A percentile compares a stretch with the other conserved stretches of the same genome.
phyloP scores from a whole-genome alignment of 495 filamentous ascomycete genomes.

The Aspergillus funiculosus region DNA sequence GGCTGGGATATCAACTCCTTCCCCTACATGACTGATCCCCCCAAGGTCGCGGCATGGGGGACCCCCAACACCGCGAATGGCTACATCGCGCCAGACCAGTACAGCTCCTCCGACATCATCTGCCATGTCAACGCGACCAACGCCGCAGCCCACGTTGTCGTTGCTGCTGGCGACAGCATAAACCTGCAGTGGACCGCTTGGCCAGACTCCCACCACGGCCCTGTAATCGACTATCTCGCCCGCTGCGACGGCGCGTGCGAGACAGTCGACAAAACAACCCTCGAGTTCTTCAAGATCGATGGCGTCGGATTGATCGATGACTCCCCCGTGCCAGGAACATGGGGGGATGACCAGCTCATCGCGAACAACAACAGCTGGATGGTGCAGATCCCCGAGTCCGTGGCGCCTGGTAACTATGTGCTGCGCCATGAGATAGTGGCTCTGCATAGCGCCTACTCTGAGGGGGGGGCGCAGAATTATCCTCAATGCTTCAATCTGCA shows the following conservation, averaged over 20 bases:
- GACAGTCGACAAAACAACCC: slow-evolving; percentile 48
- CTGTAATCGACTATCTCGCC: slow-evolving; percentile 64
- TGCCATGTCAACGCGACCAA: slow-evolving; percentile 53
- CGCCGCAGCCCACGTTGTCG: slow-evolving; percentile 40
- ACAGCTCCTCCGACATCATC: slow-evolving; percentile 49
- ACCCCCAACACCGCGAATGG: slow-evolving; percentile 46
- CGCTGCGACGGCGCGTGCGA: slow-evolving; percentile 55
- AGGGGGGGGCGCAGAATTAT: slow-evolving; percentile 62
- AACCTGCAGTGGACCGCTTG: slow-evolving; percentile 54
- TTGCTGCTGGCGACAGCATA: slow-evolving; percentile 45
- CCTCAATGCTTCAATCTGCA: slow-evolving; percentile 65
- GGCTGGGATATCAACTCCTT: slow-evolving; percentile 24
- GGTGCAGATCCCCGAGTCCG: slow-evolving; percentile 54
- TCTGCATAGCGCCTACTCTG: slow-evolving; percentile 49
- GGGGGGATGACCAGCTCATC: slow-evolving; percentile 56
- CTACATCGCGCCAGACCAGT: slow-evolving; percentile 42
- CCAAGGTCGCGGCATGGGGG: slow-evolving; percentile 45
- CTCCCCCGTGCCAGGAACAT: slow-evolving; percentile 42
- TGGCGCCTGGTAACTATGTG: slow-evolving; percentile 62
- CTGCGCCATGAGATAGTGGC: slow-evolving; percentile 70
- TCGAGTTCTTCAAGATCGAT: slow-evolving; percentile 67
- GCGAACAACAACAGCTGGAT: slow-evolving; percentile 57
- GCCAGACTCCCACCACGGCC: slow-evolving; percentile 57
- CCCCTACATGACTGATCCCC: slow-evolving; percentile 25
- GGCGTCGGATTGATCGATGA: slow-evolving; percentile 49